A percentile compares a stretch with the other conserved stretches of the same genome.
These are phyloP conservation scores for Styphnolobium japonicum DNA, from an alignment of 306 rosid species.

Conservation along the genomic window DNA sequence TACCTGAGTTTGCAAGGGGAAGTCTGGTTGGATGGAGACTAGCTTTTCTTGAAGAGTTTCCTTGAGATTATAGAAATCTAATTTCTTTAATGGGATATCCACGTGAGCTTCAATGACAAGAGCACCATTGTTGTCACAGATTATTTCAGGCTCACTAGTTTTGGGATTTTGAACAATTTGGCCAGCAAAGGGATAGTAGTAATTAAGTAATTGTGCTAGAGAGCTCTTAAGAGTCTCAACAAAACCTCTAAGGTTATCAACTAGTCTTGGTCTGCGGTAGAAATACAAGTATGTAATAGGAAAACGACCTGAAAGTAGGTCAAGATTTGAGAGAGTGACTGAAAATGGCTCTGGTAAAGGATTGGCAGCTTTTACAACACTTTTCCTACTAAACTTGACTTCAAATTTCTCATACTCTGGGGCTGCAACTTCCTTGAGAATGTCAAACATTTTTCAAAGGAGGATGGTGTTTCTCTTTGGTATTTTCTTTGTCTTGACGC, in stretches of 20 bases:
- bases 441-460: neutral
- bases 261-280: constrained; percentile 39
- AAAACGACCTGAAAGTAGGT: constrained; percentile 86
- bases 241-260: constrained; percentile 10
- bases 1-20: constrained; percentile 67
- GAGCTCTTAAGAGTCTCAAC: constrained; percentile 53
- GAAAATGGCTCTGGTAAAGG: constrained; percentile 37
- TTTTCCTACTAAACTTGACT: constrained; percentile 43
- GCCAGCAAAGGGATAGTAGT: constrained; percentile 71
- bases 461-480: constrained; percentile 17
- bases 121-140: constrained; percentile 75
- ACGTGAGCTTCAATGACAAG: constrained; percentile 58
- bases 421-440: constrained; percentile 23
- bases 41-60: constrained; percentile 48
- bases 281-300: constrained; percentile 84
- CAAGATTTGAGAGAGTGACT: constrained; percentile 72
- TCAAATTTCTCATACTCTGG: constrained; percentile 27
- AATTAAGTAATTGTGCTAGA: constrained; percentile 44
- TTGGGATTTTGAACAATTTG: constrained; percentile 51
- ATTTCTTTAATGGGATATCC: constrained; percentile 37
- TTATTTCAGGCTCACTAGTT: constrained; percentile 68
- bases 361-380: constrained; percentile 52
- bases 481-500: constrained; percentile 6
- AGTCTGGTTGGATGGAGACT: constrained; percentile 45
- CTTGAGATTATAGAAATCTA: constrained; percentile 67